Evolutionary conservation across 371 early-diverging fungal genomes (phyloP).

Genomic region (Apophysomyces elegans): DNA sequence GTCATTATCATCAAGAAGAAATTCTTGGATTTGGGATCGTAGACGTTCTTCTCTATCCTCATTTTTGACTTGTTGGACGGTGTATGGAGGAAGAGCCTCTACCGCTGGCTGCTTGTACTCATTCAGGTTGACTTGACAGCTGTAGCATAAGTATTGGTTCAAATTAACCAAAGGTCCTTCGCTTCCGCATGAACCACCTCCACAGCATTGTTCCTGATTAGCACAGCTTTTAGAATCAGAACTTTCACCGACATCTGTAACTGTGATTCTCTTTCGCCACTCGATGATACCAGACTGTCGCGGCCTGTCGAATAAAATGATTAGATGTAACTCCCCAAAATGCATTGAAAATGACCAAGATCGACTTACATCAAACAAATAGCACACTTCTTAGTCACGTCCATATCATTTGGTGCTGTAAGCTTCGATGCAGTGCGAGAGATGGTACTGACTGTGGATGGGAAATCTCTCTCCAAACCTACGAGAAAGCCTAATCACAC

Average conservation of each 20-base stretch:
- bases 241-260: conserved; percentile 28
- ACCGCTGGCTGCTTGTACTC: conserved; percentile 38
- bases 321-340: not conserved
- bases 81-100: conserved; percentile 28
- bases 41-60: conserved; percentile 45
- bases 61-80: conserved; percentile 26
- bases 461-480: conserved; percentile 81
- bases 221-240: conserved; percentile 17
- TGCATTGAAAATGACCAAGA: not conserved
- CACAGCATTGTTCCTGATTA: conserved; percentile 24
- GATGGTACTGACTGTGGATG: conserved; percentile 87
- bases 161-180: conserved; percentile 29
- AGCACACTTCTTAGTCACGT: conserved; percentile 49
- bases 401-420: conserved; percentile 49
- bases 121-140: conserved; percentile 61
- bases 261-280: conserved; percentile 63
- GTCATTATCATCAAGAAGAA: conserved; percentile 53
- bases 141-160: conserved; percentile 57
- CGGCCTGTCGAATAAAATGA: conserved; percentile 38
- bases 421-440: conserved; percentile 84
- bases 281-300: conserved; percentile 50
- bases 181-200: conserved; percentile 26
- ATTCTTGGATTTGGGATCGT: conserved; percentile 60
- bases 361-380: conserved; percentile 58
- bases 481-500: conserved; percentile 70